Conservation (phyloP, 192 early-diverging fungal species). For the Chytriomyces hyalinus region DNA sequence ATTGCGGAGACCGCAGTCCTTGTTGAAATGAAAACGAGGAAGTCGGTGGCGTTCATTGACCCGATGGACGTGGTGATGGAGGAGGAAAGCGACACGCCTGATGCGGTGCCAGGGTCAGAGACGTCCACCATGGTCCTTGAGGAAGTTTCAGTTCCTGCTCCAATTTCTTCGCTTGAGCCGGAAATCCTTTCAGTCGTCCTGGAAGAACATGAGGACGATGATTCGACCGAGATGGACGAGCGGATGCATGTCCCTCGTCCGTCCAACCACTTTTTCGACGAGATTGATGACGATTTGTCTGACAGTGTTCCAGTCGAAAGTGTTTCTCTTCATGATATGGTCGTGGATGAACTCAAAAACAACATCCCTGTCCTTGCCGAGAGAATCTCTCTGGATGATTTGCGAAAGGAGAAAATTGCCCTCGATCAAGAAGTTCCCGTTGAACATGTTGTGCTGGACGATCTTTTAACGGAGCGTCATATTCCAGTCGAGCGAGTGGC, state of each 20-base stretch:
- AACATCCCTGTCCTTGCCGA: not conserved
- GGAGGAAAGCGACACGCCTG: not conserved
- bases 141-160: not conserved
- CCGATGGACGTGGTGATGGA: not conserved
- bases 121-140: not conserved
- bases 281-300: not conserved
- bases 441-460: not conserved
- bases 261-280: not conserved
- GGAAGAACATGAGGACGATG: conserved; percentile 27
- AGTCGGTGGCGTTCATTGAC: conserved; percentile 4
- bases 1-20: not conserved
- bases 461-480: not conserved
- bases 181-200: not conserved
- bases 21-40: not conserved
- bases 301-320: conserved; percentile 11
- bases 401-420: not conserved
- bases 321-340: conserved; percentile 13
- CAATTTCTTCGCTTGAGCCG: not conserved
- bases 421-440: conserved; percentile 1
- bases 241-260: not conserved
- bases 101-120: not conserved
- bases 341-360: conserved; percentile 2
- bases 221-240: not conserved
- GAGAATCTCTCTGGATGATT: not conserved
- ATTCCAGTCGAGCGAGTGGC: conserved; percentile 26